Conservation (phyloP, 805 yeast genomes). For the Kuraishia ogatae region DNA sequence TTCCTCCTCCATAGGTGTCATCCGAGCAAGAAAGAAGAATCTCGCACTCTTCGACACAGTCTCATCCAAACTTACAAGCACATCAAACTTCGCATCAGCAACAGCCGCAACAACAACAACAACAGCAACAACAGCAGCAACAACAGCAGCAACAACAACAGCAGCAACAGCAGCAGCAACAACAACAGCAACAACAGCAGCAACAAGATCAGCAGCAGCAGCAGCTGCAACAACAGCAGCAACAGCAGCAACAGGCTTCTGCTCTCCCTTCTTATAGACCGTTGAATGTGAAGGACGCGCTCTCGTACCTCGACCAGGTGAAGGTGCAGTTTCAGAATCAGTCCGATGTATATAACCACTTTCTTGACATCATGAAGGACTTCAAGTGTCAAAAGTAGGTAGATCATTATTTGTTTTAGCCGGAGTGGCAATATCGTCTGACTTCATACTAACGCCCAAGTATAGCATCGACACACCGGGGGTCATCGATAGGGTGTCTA, state of each 20-base stretch:
- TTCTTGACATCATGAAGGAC: slow-evolving; percentile 97
- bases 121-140: slow-evolving; percentile 3
- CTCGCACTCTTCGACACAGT: not conserved
- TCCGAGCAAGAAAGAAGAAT: slow-evolving; percentile 14
- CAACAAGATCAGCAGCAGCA: slow-evolving; percentile 9
- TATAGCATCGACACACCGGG: slow-evolving; percentile 90
- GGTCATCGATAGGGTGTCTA: slow-evolving; percentile 91
- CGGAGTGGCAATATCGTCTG: slow-evolving; percentile 1
- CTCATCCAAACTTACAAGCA: not conserved
- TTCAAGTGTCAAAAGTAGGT: slow-evolving; percentile 83
- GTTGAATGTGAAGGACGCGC: slow-evolving; percentile 90
- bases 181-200: slow-evolving; percentile 13
- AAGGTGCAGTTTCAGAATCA: slow-evolving; percentile 85
- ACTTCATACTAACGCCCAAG: slow-evolving; percentile 12
- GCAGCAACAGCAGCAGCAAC: slow-evolving; percentile 11
- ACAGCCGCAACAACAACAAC: not conserved
- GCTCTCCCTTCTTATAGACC: slow-evolving; percentile 50
- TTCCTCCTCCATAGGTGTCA: slow-evolving; percentile 10
- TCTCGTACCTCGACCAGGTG: slow-evolving; percentile 91
- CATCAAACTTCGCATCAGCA: slow-evolving; percentile 1
- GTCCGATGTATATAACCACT: slow-evolving; percentile 93
- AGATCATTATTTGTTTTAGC: slow-evolving; percentile 1
- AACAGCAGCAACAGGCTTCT: slow-evolving; percentile 8
- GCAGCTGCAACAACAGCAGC: slow-evolving; percentile 3
- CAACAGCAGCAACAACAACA: slow-evolving; percentile 12